Percentiles rank a stretch among this genome's conserved stretches.
Evolutionary conservation across 148 eudicot species (phyloP).

Genomic region (Nepenthes gracilis): DNA sequence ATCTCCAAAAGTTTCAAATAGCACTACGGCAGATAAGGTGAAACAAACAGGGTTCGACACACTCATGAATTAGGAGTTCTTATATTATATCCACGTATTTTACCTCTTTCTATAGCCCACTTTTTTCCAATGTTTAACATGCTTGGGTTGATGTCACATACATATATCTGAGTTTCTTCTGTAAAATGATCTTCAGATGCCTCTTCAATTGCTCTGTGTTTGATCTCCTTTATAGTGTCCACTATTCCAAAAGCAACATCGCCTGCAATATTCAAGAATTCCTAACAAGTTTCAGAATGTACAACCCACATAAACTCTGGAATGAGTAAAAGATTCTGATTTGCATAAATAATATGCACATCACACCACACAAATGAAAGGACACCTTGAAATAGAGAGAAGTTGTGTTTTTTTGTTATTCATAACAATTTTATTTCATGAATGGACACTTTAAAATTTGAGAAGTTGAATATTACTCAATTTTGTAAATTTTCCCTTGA

Average conservation of each 20-base stretch:
- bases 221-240: slow-evolving; percentile 48
- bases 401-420: too few species aligned
- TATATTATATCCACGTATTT: neutral
- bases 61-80: neutral
- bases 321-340: too few species aligned
- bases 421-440: too few species aligned
- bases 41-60: too few species aligned
- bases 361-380: too few species aligned
- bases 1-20: too few species aligned
- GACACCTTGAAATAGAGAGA: too few species aligned
- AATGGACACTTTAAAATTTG: too few species aligned
- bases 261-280: slow-evolving; percentile 43
- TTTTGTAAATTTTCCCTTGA: too few species aligned
- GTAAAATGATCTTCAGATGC: slow-evolving; percentile 37
- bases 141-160: slow-evolving; percentile 85
- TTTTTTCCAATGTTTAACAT: slow-evolving; percentile 86
- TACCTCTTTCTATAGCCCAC: slow-evolving; percentile 90
- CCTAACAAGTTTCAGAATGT: neutral
- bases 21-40: too few species aligned
- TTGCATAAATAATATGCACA: too few species aligned
- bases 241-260: slow-evolving; percentile 95
- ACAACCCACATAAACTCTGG: neutral
- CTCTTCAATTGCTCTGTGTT: slow-evolving; percentile 34
- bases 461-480: too few species aligned
- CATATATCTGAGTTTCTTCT: slow-evolving; percentile 74